Conservation (phyloP, 148 eudicot genomes). For the Salicornia ramosissima region DNA sequence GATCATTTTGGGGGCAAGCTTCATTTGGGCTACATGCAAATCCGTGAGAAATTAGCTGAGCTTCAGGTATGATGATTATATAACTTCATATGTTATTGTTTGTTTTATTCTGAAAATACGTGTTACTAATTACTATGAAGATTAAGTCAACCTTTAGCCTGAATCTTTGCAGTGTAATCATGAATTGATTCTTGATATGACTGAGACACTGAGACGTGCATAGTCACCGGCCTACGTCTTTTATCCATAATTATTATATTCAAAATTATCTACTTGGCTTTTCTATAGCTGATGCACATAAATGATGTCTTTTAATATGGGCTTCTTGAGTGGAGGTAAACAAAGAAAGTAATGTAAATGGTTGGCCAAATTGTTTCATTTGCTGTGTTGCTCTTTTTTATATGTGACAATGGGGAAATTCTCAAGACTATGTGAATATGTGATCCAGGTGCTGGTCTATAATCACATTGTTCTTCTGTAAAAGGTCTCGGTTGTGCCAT, state of each 20-base stretch:
- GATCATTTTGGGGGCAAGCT: conserved; percentile 99
- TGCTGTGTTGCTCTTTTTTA: conserved; percentile 12
- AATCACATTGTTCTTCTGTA: conserved; percentile 69
- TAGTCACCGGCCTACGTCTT: not conserved
- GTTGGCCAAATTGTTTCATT: not conserved
- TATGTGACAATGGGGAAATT: conserved; percentile 18
- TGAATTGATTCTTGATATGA: not conserved
- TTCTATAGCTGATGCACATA: conserved; percentile 6
- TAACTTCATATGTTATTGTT: not conserved
- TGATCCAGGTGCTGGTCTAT: conserved; percentile 79
- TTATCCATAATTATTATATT: not conserved
- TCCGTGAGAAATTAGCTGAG: conserved; percentile 89
- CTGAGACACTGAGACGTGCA: not conserved
- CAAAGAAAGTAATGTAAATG: not conserved
- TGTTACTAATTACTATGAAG: not conserved
- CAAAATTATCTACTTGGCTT: not conserved
- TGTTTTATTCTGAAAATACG: no score
- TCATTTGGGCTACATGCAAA: conserved; percentile 97
- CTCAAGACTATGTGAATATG: conserved; percentile 35
- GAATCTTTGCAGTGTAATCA: no score
- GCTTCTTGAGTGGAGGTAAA: conserved; percentile 4
- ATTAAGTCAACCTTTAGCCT: not conserved
- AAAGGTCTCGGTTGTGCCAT: conserved; percentile 63
- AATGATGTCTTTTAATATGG: not conserved
- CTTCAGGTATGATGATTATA: conserved; percentile 55